Evolutionary conservation across 192 early-diverging fungal genomes (phyloP).

Genomic region (Neocallimastix lanati): DNA sequence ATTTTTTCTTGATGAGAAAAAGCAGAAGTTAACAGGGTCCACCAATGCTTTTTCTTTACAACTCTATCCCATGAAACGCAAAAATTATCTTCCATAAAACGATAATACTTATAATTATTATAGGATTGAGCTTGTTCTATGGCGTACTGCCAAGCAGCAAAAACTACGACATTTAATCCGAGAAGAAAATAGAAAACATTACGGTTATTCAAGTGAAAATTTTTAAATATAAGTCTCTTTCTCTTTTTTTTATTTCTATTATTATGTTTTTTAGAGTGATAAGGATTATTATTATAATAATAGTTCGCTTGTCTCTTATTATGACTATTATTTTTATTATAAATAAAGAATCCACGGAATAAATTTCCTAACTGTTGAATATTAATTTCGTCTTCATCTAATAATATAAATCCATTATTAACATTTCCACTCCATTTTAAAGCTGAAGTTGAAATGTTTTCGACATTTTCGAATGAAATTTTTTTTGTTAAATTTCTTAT

Average conservation of each 20-base stretch:
- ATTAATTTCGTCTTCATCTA: not conserved
- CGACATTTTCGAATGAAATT: not conserved
- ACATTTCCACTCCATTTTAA: not conserved
- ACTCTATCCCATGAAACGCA: not conserved
- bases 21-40: too few species aligned
- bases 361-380: not conserved
- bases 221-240: not conserved
- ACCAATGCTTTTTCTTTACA: too few species aligned
- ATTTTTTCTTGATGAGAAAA: not conserved
- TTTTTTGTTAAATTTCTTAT: not conserved
- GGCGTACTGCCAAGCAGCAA: not conserved
- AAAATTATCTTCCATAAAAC: not conserved
- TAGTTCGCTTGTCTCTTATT: not conserved
- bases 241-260: not conserved
- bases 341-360: not conserved
- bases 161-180: not conserved
- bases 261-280: not conserved
- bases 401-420: not conserved
- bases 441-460: not conserved
- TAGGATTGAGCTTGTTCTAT: not conserved
- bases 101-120: not conserved
- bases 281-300: not conserved
- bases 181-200: not conserved
- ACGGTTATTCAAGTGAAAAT: not conserved
- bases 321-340: not conserved